Conservation (phyloP, 257 asterid genomes). For the Lantana camara region DNA sequence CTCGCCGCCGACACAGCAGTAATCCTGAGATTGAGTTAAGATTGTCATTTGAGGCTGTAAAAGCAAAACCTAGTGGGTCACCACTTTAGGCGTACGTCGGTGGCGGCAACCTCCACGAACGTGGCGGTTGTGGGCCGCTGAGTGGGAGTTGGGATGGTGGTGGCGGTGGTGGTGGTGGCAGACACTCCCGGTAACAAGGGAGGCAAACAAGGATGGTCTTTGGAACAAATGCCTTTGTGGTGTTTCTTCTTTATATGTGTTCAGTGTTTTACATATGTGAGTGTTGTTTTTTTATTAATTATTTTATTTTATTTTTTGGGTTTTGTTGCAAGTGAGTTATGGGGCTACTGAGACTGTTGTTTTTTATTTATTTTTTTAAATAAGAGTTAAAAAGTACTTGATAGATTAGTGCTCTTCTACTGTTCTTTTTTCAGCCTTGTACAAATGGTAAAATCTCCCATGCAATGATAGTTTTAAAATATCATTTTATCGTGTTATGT, state of each 20-base stretch:
- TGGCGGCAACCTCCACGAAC: conserved; percentile 28
- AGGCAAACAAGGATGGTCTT: conserved; percentile 66
- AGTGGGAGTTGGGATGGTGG: conserved; percentile 13
- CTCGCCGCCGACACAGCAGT: conserved; percentile 28
- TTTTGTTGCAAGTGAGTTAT: conserved; percentile 24
- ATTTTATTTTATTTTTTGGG: neutral
- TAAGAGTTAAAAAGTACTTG: conserved; percentile 16
- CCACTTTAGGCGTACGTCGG: conserved; percentile 11
- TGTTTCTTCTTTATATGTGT: neutral
- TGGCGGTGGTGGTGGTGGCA: conserved; percentile 32
- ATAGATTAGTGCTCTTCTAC: conserved; percentile 34
- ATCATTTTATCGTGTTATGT: too few species aligned
- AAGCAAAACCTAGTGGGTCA: conserved; percentile 23
- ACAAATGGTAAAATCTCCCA: conserved; percentile 5
- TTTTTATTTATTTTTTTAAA: conserved; percentile 15
- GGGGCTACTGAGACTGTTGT: conserved; percentile 38
- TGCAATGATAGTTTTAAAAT: too few species aligned
- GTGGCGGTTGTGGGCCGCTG: conserved; percentile 25
- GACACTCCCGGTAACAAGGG: conserved; percentile 63
- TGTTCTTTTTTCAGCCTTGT: conserved; percentile 29
- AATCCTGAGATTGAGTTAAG: conserved; percentile 30
- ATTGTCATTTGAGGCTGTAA: neutral
- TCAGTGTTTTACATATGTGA: neutral
- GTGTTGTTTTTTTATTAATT: neutral
- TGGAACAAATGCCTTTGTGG: conserved; percentile 25